Evolutionary conservation across 176 grass and related monocot genomes (phyloP).

Genomic region (Oryza coarctata): DNA sequence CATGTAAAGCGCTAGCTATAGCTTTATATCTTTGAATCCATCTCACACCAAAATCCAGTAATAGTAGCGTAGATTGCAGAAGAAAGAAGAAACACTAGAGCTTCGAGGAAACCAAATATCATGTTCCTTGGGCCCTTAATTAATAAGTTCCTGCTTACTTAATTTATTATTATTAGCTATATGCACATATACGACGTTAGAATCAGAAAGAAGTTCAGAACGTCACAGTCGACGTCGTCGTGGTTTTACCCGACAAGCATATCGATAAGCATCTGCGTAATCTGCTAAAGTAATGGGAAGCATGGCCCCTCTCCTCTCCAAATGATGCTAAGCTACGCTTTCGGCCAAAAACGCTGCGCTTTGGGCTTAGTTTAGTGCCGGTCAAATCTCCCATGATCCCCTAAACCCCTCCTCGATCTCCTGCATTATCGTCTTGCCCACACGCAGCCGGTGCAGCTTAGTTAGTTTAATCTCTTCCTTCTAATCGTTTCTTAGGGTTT

Average conservation of each 20-base stretch:
- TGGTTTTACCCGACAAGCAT: conserved; percentile 37
- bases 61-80: background rate
- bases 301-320: background rate
- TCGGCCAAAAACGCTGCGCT: conserved; percentile 37
- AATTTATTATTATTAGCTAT: background rate
- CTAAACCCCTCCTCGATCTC: conserved; percentile 57
- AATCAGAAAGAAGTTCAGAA: background rate
- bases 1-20: background rate
- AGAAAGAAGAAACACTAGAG: background rate
- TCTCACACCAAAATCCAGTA: background rate
- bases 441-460: background rate
- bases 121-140: background rate
- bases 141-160: background rate
- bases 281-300: conserved; percentile 1
- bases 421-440: background rate
- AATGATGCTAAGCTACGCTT: conserved; percentile 40
- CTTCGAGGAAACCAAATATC: background rate
- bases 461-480: background rate
- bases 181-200: background rate
- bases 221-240: conserved; percentile 26
- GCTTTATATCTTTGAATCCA: background rate
- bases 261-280: conserved; percentile 44
- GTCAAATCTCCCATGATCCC: conserved; percentile 56
- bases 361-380: conserved; percentile 29
- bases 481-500: conserved; percentile 6